Evolutionary conservation across 345 rosid genomes (phyloP), one percentile per base, ranked within the genome.

Genomic region (Brassica juncea): DNA sequence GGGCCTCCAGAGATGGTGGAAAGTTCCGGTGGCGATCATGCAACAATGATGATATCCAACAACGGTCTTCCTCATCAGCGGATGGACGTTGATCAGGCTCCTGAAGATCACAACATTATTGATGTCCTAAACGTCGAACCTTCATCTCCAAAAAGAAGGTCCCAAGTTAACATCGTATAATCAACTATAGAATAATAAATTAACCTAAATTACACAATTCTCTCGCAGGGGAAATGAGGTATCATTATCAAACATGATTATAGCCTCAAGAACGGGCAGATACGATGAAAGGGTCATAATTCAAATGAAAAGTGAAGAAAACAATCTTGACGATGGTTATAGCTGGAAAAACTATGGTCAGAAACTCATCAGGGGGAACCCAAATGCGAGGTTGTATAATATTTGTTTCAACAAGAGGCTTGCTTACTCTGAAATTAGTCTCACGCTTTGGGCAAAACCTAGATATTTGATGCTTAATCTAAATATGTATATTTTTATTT

Each of bases 321-420:
- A 69, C 3, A 4, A 61, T 74, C 83, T 52, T 5, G 61, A 74
- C 0, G 83, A 80, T 74, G 76, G 83, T 25, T 80, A 7, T 9
- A 66, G 67, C 23, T 80, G 83, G 83, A 69, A 75, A 27, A 80
- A 80, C 54, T 80, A 80, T 27, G 79, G 79, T n/a, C 79, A 11
- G 16, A 80, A 80, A 70, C 37, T 74, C 30, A 75, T 80, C 66
- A 74, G 42, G 12, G 62, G 75, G 15, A 80, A 74, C 44, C 75
- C 61, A 35, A 69, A 74, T 74, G 70, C 79, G 14, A 74, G 83
- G 83, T 80, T 21, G 0, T 49, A 61, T 54, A 52, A 5, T 52
- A 52, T 52, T 52, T 52, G 3, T 69, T 10, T 75, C 32, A 10
- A 16, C 61, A 14, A 14, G 55, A 49, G 55, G 55, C 55, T 49